Evolutionary conservation across 495 filamentous ascomycete species (phyloP).

Genomic region (Corynascus novoguineensis): DNA sequence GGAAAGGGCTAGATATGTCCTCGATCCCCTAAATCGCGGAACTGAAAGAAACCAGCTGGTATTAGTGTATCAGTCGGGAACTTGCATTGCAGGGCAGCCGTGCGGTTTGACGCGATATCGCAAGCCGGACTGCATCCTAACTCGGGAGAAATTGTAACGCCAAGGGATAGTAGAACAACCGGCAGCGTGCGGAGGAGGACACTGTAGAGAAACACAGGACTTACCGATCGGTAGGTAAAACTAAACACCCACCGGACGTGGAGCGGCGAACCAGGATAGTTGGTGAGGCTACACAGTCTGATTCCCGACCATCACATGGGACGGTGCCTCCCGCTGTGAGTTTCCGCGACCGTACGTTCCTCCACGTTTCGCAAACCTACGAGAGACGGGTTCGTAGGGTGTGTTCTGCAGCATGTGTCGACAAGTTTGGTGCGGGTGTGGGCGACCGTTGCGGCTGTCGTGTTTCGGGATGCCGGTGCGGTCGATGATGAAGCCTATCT

Average conservation of each 20-base stretch:
- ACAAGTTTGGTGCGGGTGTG: slow-evolving; percentile 1
- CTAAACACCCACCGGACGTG: slow-evolving; percentile 21
- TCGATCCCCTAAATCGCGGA: slow-evolving; percentile 16
- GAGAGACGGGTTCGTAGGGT: slow-evolving; percentile 25
- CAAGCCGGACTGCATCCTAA: neutral
- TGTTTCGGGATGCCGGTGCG: slow-evolving; percentile 13
- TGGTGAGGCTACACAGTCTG: slow-evolving; percentile 44
- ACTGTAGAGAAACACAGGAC: slow-evolving; percentile 15
- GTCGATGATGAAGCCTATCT: slow-evolving; percentile 12
- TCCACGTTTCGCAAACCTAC: slow-evolving; percentile 36
- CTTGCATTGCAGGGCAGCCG: slow-evolving; percentile 11
- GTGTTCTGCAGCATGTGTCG: slow-evolving; percentile 23
- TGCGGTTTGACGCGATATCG: neutral
- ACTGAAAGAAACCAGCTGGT: slow-evolving; percentile 16
- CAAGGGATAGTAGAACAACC: neutral
- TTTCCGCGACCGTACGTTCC: slow-evolving; percentile 37
- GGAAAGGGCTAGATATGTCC: slow-evolving; percentile 28
- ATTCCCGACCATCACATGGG: slow-evolving; percentile 46
- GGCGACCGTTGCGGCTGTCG: slow-evolving; percentile 17
- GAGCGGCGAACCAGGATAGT: slow-evolving; percentile 36
- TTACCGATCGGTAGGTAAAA: slow-evolving; percentile 29
- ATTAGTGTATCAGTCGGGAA: slow-evolving; percentile 13
- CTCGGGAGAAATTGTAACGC: neutral
- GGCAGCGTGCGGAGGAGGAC: neutral
- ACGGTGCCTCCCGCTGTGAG: slow-evolving; percentile 34